phyloP scores from a whole-genome alignment of 2,329 filamentous ascomycete species.

The Penicillium sp. region DNA sequence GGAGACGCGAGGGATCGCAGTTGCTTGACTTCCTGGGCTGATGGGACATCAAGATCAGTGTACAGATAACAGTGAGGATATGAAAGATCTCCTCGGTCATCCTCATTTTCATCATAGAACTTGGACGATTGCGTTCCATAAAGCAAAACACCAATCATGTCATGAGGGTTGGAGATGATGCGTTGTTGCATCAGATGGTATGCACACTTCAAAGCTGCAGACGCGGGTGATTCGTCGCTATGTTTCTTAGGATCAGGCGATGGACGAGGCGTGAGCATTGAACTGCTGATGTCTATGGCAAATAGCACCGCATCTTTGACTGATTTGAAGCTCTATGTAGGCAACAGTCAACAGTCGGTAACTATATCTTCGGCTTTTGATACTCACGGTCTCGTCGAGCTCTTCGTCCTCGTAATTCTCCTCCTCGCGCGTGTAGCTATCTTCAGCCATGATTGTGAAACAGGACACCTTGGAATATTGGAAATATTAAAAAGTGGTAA shows the following conservation, averaged over 20 bases:
- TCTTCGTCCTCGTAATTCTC: slow-evolving; percentile 48
- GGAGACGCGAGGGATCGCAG: slow-evolving; percentile 71
- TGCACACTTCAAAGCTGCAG: slow-evolving; percentile 88
- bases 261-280: slow-evolving; percentile 74
- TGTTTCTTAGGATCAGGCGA: slow-evolving; percentile 69
- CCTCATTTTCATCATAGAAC: slow-evolving; percentile 67
- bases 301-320: slow-evolving; percentile 98
- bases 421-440: slow-evolving; percentile 40
- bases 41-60: slow-evolving; percentile 82
- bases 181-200: slow-evolving; percentile 96
- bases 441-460: slow-evolving; percentile 37
- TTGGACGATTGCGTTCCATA: slow-evolving; percentile 87
- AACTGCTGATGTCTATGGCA: slow-evolving; percentile 85
- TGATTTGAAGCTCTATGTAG: slow-evolving; percentile 73
- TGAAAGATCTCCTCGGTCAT: slow-evolving; percentile 56
- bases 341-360: slow-evolving; percentile 5
- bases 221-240: slow-evolving; percentile 72
- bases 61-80: slow-evolving; percentile 94
- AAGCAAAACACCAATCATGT: slow-evolving; percentile 94
- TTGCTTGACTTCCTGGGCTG: slow-evolving; percentile 79
- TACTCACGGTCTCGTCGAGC: slow-evolving; percentile 45
- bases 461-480: not conserved
- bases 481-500: not conserved
- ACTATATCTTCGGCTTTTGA: not conserved
- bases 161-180: slow-evolving; percentile 92